Base-by-base conservation (phyloP, 1,284 basidiomycete species). In the Marasmius fiardii region DNA sequence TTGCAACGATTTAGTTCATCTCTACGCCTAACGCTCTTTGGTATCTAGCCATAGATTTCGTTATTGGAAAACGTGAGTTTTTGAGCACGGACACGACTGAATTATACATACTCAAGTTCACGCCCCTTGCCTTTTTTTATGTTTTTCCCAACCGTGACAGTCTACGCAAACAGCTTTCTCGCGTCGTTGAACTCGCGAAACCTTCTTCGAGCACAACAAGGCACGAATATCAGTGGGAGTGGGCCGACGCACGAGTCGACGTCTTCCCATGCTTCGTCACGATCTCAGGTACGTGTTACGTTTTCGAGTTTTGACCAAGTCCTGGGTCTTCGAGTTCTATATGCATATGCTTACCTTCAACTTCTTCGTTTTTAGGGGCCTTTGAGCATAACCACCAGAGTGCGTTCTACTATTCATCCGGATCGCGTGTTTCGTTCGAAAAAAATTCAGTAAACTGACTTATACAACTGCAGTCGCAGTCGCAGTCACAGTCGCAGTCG, bases 141-240 rank as follows among this genome's bases (percentile, higher is more conserved):
- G 3, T n/a, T 11, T n/a, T n/a, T n/a, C n/a, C n/a, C n/a, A n/a
- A n/a, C n/a, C n/a, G n/a, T n/a, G n/a, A n/a, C 20, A 75, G 71
- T 75, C 4, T 74, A 74, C 44, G 72, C 72, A 11, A 74, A 74
- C 58, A 73, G 71, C 59, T 61, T 74, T 11, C 68, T 75, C 2
- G 74, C 72, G 5, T 68, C 68, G 2, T 61, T 75, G 49, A 75
- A 75, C 47, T 71, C 68, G 18, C 60, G 70, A 16, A 62, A 65
- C 28, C 52, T 56, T 4, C 49, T 71, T 14, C 60, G 60, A 21
- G 50, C n/a, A 16, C 33, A 50, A 28, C 20, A 54, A 16, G 10
- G 11, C 28, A 10, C 18, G 35, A 23, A n/a, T 31, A 26, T 23
- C 4, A n/a, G n/a, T n/a, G n/a, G n/a, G n/a, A n/a, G n/a, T n/a